Evolutionary conservation across 208 protist species (phyloP).

Genomic region (Leishmania lainsoni): DNA sequence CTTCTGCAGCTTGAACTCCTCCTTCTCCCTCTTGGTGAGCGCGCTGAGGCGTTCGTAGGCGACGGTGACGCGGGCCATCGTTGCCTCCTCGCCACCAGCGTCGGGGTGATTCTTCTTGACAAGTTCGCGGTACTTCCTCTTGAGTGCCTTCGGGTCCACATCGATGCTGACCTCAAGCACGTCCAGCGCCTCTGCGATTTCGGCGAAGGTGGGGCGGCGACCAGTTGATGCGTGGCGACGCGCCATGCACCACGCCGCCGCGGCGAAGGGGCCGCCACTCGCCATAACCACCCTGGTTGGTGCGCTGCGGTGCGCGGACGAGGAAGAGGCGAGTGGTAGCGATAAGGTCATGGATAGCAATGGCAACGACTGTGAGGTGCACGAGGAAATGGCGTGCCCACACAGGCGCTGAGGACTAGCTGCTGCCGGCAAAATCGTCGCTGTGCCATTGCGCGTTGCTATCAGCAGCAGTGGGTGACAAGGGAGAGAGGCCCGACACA

Average conservation of each 20-base stretch:
- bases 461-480: background rate
- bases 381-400: background rate
- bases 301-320: background rate
- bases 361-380: background rate
- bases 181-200: constrained; percentile 56
- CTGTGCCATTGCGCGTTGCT: background rate
- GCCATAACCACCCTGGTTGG: too few species aligned
- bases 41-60: constrained; percentile 63
- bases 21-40: constrained; percentile 60
- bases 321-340: background rate
- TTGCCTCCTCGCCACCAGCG: constrained; percentile 66
- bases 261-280: background rate
- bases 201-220: constrained; percentile 52
- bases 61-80: constrained; percentile 82
- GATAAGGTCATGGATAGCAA: constrained; percentile 2
- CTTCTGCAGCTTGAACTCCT: constrained; percentile 59
- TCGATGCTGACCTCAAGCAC: constrained; percentile 50
- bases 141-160: constrained; percentile 43
- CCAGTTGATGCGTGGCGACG: constrained; percentile 34
- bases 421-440: background rate
- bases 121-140: constrained; percentile 73
- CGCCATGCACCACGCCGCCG: constrained; percentile 5
- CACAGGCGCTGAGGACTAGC: background rate
- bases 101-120: constrained; percentile 81
- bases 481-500: background rate